Conservation (phyloP, 352 stramenopile genomes). For the Pseudoperonospora humuli region DNA sequence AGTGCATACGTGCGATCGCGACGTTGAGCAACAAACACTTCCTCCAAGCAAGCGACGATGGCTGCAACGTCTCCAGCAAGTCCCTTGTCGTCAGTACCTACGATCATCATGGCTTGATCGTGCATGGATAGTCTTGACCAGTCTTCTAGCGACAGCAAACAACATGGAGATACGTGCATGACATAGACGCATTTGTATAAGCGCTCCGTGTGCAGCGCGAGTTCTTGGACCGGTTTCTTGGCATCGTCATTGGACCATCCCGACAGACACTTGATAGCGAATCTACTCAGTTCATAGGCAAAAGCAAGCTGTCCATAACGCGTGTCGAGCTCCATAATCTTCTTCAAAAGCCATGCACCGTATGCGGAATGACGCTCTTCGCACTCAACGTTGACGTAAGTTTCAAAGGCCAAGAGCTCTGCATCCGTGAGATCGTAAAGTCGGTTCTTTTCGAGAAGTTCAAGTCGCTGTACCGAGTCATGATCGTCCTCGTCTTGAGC, state of each 20-base stretch:
- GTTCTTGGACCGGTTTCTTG: conserved; percentile 34
- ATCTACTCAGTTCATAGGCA: conserved; percentile 35
- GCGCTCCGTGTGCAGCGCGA: conserved; percentile 44
- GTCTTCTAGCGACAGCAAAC: conserved; percentile 35
- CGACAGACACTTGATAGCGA: conserved; percentile 28
- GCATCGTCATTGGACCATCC: conserved; percentile 17
- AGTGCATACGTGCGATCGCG: conserved; percentile 27
- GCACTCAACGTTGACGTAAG: conserved; percentile 10
- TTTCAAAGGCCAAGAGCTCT: conserved; percentile 35
- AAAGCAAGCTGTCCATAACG: conserved; percentile 47
- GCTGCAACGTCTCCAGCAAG: conserved; percentile 2
- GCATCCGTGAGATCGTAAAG: conserved; percentile 32
- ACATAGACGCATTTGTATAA: conserved; percentile 54
- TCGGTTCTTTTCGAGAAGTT: conserved; percentile 32
- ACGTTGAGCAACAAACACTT: conserved; percentile 42
- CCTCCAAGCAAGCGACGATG: conserved; percentile 36
- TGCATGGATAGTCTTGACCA: conserved; percentile 50
- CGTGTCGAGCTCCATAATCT: conserved; percentile 50
- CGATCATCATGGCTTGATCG: conserved; percentile 44
- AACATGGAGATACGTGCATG: conserved; percentile 34
- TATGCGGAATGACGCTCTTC: conserved; percentile 28
- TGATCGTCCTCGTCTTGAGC: conserved; percentile 1
- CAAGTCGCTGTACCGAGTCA: conserved; percentile 11
- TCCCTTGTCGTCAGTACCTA: conserved; percentile 21
- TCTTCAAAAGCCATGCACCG: conserved; percentile 38